Evolutionary conservation across 768 basidiomycete genomes (phyloP), one percentile per base, ranked within the genome.

Genomic region (Rhizopogon vesiculosus): DNA sequence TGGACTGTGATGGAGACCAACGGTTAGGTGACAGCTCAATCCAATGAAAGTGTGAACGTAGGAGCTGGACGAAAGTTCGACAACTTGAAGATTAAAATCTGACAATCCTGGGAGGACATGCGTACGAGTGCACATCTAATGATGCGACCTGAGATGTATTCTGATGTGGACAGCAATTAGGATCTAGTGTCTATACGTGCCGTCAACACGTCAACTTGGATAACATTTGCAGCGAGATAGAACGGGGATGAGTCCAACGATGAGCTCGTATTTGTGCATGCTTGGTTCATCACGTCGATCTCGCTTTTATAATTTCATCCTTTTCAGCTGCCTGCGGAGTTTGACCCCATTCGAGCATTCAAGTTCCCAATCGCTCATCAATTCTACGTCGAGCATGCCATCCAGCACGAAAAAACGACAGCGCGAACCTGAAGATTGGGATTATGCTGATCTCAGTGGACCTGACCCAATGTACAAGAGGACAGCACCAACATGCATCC

Each of bases 391-490:
- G 1, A 40, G 40, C 31, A 57, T 57, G 56, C 0, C 38, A 9
- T 31, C 31, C n/a, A 54, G 38, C 3, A 42, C 42, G 33, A 56
- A 46, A 15, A 59, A 59, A 43, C 50, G 58, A 18, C 51, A 48
- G 13, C 45, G 44, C 12, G 19, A 55, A 43, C 0, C 18, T n/a
- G 58, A 56, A 33, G 49, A 59, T 44, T 57, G 55, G 58, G 58
- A 59, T 38, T 29, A 48, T 35, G 38, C 53, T 16, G 58, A 59
- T 39, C 45, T 59, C 1, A 59, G 56, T 7, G 42, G 50, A 1
- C 39, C 56, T 7, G 39, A 50, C 38, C 58, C 58, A 45, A 51
- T 59, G 39, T 59, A 59, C 45, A 50, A 43, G 19, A 54, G 45
- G 38, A 45, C 44, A 13, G 55, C 33, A 3, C 56, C 44, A 35